phyloP scores from a whole-genome alignment of 352 stramenopile species.

The Phytophthora ohioensis region DNA sequence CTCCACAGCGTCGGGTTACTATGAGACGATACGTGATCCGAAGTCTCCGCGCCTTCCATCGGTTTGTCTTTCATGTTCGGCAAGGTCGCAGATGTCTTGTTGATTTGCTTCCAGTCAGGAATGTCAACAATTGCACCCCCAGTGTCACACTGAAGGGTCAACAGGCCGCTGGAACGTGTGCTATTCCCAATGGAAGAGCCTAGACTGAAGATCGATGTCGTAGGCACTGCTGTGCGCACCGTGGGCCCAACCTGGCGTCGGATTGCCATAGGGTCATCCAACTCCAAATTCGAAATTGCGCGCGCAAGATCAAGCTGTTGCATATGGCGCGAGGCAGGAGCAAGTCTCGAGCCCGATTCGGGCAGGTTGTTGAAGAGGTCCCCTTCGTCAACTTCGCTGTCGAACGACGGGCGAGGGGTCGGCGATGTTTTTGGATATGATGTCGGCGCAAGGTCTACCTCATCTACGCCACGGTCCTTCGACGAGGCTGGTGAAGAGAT shows the following conservation, averaged over 20 bases:
- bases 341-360: constrained; percentile 40
- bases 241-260: constrained; percentile 60
- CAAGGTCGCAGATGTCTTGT: constrained; percentile 65
- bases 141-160: constrained; percentile 62
- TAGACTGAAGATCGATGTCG: constrained; percentile 78
- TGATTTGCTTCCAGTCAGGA: constrained; percentile 68
- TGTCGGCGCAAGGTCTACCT: constrained; percentile 22
- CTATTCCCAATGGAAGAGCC: constrained; percentile 58
- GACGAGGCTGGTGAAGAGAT: constrained; percentile 32
- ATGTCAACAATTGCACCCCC: constrained; percentile 56
- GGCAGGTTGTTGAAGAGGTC: constrained; percentile 23
- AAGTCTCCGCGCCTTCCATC: constrained; percentile 32
- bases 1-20: constrained; percentile 75
- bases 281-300: constrained; percentile 80
- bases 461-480: constrained; percentile 24
- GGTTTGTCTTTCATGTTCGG: constrained; percentile 59
- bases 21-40: constrained; percentile 52
- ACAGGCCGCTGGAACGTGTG: constrained; percentile 52
- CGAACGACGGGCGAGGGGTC: constrained; percentile 44
- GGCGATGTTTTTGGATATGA: constrained; percentile 44
- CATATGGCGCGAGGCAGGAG: constrained; percentile 76
- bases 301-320: constrained; percentile 79
- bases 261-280: constrained; percentile 82
- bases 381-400: constrained; percentile 37
- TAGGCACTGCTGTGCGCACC: constrained; percentile 54